Evolutionary conservation across 805 yeast genomes (phyloP), one percentile per base, ranked within the genome.

Genomic region (Torulaspora quercuum): DNA sequence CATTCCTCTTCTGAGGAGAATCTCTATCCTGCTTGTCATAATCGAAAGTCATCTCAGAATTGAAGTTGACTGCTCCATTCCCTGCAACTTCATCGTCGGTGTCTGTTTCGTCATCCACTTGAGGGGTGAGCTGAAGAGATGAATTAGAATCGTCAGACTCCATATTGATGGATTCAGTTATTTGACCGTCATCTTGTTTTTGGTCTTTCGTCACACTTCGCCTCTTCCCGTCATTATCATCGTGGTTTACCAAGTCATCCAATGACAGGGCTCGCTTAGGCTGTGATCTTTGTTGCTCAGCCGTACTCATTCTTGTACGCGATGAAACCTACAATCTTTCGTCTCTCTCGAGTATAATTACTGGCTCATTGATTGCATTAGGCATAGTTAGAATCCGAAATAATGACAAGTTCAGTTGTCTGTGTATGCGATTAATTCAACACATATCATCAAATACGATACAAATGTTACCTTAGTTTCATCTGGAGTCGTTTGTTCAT

Each of bases 171-270:
- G 16, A 18, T 34, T 33, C 30, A 25, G 30, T 18, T 21, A 22
- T 15, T 37, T 36, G 30, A 11, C 42, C 23, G 35, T 22, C 35
- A 22, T 35, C 29, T 29, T 19, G 28, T 28, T 39, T 39, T 10
- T 35, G 12, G 7, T 35, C 28, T 17, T 43, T 39, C 12, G 26
- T 22, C 9, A 41, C 16, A 25, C 46, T 49, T 27, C 48, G 50
- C 17, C 50, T 29, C 41, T 51, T 48, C 11, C 42, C 46, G 13
- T 52, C 59, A 23, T 34, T 45, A 18, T 53, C 57, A 31, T 61
- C 65, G 41, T 61, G 64, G 38, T 62, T 59, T 11, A 62, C 65
- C 36, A 62, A 33, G 36, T 62, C 64, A 30, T 57, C 62, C 28
- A 62, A 31, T 1, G 67, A 60, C 19, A 62, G 38, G 5, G 61